Evolutionary conservation across 2,329 filamentous ascomycete genomes (phyloP), one percentile per base, ranked within the genome.

Genomic region (Lecanicillium sp.): DNA sequence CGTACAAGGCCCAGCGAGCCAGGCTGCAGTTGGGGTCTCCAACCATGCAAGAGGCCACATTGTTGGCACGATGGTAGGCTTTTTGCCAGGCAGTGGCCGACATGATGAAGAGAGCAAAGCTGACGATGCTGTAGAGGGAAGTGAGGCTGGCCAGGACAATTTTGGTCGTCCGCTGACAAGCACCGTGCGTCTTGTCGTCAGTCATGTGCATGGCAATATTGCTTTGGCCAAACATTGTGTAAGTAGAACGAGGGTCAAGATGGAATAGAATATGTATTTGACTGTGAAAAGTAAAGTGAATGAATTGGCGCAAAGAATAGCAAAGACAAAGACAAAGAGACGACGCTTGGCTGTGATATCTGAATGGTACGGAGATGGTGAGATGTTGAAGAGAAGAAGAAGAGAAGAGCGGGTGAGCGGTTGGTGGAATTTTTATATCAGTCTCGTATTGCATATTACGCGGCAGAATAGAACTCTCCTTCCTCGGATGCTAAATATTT

Each of bases 51-150:
- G 5, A 15, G 9, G 8, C 11, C n/a, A 5, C 12, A 8, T 16
- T 1, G 8, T 29, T 13, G 14, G 9, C 5, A 9, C n/a, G 8
- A 14, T 22, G 9, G 3, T 27, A 19, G 11, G 37, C 16, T 6
- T 16, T 32, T 25, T 12, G 14, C 35, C 38, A 45, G 9, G 49
- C 32, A 14, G 46, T 16, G 6, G 42, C 15, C 9, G 45, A 37
- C 22, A 53, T 29, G 20, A 49, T 22, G 38, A 48, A 34, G 29
- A 55, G 48, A 27, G 45, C 9, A 12, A 54, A 35, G 37, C 49
- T 54, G 33, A 35, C 33, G 8, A 51, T 1, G 28, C 22, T 33
- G 32, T 53, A 54, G 35, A 51, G n/a, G 29, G 22, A 33, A 8
- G 55, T 36, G 8, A 51, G 42, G 2, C 29, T 9, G 5, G 35